A percentile compares a stretch with the other conserved stretches of the same genome.
These are phyloP conservation scores for Begonia loranthoides DNA, from an alignment of 306 rosid species.

Conservation along the genomic window DNA sequence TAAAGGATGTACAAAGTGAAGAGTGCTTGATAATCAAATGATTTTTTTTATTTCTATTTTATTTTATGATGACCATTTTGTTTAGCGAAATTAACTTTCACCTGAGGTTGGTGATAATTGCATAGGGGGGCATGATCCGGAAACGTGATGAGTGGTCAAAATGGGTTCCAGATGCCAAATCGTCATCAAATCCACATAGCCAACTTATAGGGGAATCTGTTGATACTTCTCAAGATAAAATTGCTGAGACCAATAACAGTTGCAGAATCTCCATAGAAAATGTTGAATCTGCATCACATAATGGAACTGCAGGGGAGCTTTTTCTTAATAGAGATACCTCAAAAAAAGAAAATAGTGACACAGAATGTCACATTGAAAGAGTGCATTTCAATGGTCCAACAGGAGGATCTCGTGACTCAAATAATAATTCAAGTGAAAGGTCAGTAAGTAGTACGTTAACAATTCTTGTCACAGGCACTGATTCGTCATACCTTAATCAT, in stretches of 20 bases:
- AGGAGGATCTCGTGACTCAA: conserved; percentile 10
- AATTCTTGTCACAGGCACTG: conserved; percentile 11
- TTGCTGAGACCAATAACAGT: conserved; percentile 22
- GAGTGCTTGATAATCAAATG: background rate
- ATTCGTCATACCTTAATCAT: conserved; percentile 6
- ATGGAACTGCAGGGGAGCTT: conserved; percentile 12
- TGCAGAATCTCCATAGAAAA: conserved; percentile 19
- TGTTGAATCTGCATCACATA: conserved; percentile 18
- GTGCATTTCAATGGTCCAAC: conserved; percentile 18
- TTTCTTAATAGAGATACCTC: conserved; percentile 20
- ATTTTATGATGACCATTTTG: too few relatives aligned
- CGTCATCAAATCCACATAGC: conserved; percentile 22
- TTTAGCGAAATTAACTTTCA: conserved; percentile 1
- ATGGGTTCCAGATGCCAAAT: conserved; percentile 47
- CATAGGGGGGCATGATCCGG: conserved; percentile 68
- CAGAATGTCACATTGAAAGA: conserved; percentile 14
- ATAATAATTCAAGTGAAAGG: conserved; percentile 8
- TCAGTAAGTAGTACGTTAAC: conserved; percentile 13
- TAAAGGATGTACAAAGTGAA: too few relatives aligned
- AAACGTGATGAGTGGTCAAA: conserved; percentile 58
- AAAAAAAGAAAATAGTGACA: conserved; percentile 10
- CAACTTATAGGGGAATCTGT: conserved; percentile 20
- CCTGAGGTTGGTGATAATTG: conserved; percentile 4
- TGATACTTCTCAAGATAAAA: conserved; percentile 17
- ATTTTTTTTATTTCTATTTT: background rate